Evolutionary conservation across 495 filamentous ascomycete species (phyloP), one percentile per base, ranked within the genome.

Genomic region (Cudoniella acicularis): DNA sequence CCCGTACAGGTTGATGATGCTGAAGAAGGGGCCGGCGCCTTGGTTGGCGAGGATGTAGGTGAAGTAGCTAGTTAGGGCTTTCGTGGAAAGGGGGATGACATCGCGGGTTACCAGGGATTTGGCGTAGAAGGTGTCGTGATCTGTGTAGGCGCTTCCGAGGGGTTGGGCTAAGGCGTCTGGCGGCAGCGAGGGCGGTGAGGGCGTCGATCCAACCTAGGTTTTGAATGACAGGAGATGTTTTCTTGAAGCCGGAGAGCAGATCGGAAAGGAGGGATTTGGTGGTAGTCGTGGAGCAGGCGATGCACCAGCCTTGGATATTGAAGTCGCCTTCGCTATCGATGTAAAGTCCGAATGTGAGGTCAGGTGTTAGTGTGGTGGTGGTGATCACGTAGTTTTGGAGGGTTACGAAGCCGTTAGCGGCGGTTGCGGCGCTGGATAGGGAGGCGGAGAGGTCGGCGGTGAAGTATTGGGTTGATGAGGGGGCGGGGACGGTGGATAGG

Each of bases 401-500:
- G 47, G 78, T 69, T 10, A 78, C 63, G 24, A 76, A 71, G 23
- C 75, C 76, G 69, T 75, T 77, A 13, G 72, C 64, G 47, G 69
- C 62, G 49, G 72, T 75, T 11, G 72, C 60, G 10, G 69, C 64
- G 10, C 73, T 70, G 21, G 77, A 67, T 36, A 81, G 70, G n/a
- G 66, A 40, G n/a, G 70, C 73, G 17, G 64, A 69, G 27, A 84
- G 66, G 43, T 59, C 71, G 62, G 75, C 82, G 6, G 72, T 70
- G 66, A 78, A 83, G 47, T 82, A 76, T 49, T 85, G 72, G 11
- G 80, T 73, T 50, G 71, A 64, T 13, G 64, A 66, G 0, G 86
- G 86, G 26, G 84, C 85, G 0, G 79, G 72, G 21, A 82, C 74
- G 0, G 85, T 89, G 52, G 74, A 72, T 17, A 89, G 52, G 24